Base-by-base conservation (phyloP, 1,284 basidiomycete genomes). In the Ganoderma lucidum region DNA sequence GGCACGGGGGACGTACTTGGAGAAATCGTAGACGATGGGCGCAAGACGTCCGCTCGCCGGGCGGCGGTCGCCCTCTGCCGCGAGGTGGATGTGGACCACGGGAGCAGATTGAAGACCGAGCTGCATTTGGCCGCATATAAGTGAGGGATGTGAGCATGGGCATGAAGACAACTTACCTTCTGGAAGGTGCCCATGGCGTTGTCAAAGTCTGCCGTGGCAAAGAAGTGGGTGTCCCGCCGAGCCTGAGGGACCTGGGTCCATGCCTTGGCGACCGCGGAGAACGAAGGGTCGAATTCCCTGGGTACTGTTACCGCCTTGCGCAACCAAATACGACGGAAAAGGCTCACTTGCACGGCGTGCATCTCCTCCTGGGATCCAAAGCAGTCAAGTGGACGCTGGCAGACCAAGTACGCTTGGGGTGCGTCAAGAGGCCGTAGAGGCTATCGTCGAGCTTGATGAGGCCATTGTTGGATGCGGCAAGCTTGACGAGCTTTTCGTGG, bases 171-270 rank as follows among this genome's bases (percentile, higher is more conserved):
- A 19, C 4, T 35, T 6, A 94, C 95, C 83, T 90, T 90, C 81
- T 93, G 90, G 82, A 96, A 98, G 45, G 96, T 85, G 3, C 83
- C 81, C 67, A 89, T 87, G 2, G 88, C 91, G 53, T 93, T 86
- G 73, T 92, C 88, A 78, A 97, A 98, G 80, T 98, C 96, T 45
- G 96, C 82, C n/a, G 90, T 91, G 15, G 90, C 96, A 77, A 98
- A 98, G 87, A 98, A 96, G 80, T 97, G 95, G 69, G 86, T 82
- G 79, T 95, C 86, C 56, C 92, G 87, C 44, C 91, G 81, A n/a
- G 83, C 83, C 65, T 84, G 78, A 15, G 92, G 81, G 23, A 86
- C 86, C 37, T 84, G 85, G 6, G 86, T 79, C 96, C 96, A 98
- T 48, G 93, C 89, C 75, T 90, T 90, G 30, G 95, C 93, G 9